These are phyloP conservation scores for Limnanthes douglasii DNA, from an alignment of 345 rosid species.

Conservation along the genomic window DNA sequence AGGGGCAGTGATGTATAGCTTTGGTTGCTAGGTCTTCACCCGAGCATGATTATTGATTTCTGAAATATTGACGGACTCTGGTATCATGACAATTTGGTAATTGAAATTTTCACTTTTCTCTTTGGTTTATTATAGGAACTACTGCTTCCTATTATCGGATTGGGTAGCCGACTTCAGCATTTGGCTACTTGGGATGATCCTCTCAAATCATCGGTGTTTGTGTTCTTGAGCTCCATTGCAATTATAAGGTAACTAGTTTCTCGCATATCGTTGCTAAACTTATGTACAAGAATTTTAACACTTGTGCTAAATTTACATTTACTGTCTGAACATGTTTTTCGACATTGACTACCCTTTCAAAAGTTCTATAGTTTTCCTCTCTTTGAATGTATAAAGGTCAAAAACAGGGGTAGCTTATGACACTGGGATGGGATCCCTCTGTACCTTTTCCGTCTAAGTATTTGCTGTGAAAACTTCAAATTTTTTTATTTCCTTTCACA, in stretches of 20 bases:
- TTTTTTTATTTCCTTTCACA: not conserved
- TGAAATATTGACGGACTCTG: too few species aligned
- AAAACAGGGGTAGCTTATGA: too few species aligned
- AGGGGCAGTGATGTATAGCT: too few species aligned
- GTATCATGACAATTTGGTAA: too few species aligned
- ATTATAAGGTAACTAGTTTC: constrained; percentile 27
- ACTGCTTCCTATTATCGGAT: constrained; percentile 43
- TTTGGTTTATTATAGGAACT: constrained; percentile 40
- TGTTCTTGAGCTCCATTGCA: constrained; percentile 24
- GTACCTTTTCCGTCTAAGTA: not conserved
- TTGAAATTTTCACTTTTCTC: not conserved
- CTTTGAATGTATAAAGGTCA: too few species aligned
- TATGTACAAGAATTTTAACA: constrained; percentile 4
- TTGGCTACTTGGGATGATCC: constrained; percentile 69
- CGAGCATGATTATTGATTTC: too few species aligned
- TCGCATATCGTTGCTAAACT: constrained; percentile 1
- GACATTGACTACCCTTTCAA: not conserved
- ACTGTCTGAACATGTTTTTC: too few species aligned
- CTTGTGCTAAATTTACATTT: too few species aligned
- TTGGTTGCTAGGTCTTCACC: too few species aligned
- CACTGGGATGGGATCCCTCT: not conserved
- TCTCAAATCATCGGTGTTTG: constrained; percentile 41
- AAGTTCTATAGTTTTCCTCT: not conserved
- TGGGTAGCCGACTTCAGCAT: constrained; percentile 24
- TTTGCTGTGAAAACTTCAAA: not conserved